Evolutionary conservation across 2,329 filamentous ascomycete species (phyloP), one percentile per base, ranked within the genome.

Genomic region (Xylaria sp.): DNA sequence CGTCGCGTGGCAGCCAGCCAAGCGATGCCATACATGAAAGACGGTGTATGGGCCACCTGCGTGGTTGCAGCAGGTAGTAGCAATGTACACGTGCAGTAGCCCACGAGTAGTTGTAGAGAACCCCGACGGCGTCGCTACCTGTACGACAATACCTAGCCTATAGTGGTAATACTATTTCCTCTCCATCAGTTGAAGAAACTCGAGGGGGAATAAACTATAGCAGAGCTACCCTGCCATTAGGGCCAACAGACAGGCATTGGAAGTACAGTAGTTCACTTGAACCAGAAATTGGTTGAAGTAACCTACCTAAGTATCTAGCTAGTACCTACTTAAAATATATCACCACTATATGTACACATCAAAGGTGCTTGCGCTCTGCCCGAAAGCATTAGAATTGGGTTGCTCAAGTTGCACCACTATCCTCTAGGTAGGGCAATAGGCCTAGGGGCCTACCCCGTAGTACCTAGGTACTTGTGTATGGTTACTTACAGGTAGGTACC

Each of bases 1-100:
- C 58, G 63, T 67, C 65, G 63, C 62, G 62, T 67, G 65, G 62
- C 62, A 63, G 56, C 47, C 45, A 67, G 63, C 65, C 58, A 63
- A 67, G 65, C 59, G 43, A 58, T 62, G 54, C 54, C 57, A 56
- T 54, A 50, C 38, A 31, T 64, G 64, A 65, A 65, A 60, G 62
- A 62, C 59, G 58, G 59, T 65, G 61, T 60, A 33, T 33, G 47
- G 49, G n/a, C 49, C 40, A n/a, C n/a, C 15, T 21, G 45, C 28
- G 28, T n/a, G 25, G 56, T 37, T 31, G 9, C 28, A 31, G n/a
- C n/a, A n/a, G n/a, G n/a, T n/a, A n/a, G n/a, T n/a, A n/a, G 40
- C 37, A 50, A 38, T 31, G 38, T 21, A 28, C 19, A 37, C 28
- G 14, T 17, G 25, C 12, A 50, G 31, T 33, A 14, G 42, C 15